Conservation (phyloP, 208 protist species). For the Naegleria fowleri region DNA sequence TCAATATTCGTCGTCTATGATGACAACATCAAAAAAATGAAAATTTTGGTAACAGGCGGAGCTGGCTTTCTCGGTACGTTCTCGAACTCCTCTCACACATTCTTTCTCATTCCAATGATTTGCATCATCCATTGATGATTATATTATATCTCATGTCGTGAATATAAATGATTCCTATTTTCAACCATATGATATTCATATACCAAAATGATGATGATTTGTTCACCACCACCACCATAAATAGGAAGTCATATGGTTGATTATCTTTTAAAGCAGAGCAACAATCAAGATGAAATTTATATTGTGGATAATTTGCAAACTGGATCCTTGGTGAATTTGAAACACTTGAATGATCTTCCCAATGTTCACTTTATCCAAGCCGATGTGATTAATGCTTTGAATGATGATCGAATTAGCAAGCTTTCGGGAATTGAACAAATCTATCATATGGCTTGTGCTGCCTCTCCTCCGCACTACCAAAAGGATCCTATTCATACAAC, state of each 20-base stretch:
- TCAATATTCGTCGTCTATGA: too few relatives aligned
- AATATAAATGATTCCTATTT: too few relatives aligned
- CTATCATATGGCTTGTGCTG: slow-evolving; percentile 88
- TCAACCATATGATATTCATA: too few relatives aligned
- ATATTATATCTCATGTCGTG: too few relatives aligned
- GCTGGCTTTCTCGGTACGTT: slow-evolving; percentile 80
- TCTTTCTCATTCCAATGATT: too few relatives aligned
- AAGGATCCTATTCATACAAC: slow-evolving; percentile 81
- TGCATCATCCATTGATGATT: too few relatives aligned
- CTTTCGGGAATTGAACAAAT: slow-evolving; percentile 61
- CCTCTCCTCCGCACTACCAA: slow-evolving; percentile 81
- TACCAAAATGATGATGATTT: too few relatives aligned
- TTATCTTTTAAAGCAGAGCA: slow-evolving; percentile 15
- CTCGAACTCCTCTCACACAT: neutral
- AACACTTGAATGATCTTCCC: slow-evolving; percentile 54
- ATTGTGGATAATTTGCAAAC: slow-evolving; percentile 86
- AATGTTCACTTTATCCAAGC: slow-evolving; percentile 73
- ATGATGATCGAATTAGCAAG: slow-evolving; percentile 43
- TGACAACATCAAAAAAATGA: slow-evolving; percentile 32
- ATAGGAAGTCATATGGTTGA: slow-evolving; percentile 20
- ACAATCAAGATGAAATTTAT: slow-evolving; percentile 61
- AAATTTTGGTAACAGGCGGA: slow-evolving; percentile 80
- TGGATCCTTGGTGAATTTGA: slow-evolving; percentile 60
- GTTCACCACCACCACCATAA: neutral
- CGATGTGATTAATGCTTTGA: slow-evolving; percentile 60